Conservation (phyloP, 2,329 filamentous ascomycete genomes). For the Penicillium sp. region DNA sequence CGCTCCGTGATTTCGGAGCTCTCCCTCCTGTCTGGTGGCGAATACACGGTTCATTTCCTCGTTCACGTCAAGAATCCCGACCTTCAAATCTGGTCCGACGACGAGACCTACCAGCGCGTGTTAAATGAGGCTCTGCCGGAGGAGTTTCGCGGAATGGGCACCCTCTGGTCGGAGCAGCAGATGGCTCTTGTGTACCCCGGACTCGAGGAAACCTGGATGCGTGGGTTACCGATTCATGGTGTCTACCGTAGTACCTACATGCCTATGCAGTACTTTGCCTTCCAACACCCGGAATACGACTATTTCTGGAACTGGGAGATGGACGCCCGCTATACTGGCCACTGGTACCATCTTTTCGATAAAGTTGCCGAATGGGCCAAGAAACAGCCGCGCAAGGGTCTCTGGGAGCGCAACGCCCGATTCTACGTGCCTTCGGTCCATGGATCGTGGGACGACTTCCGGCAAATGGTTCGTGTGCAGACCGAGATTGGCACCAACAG, state of each 20-base stretch:
- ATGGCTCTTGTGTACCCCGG: slow-evolving; percentile 88
- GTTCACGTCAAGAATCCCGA: slow-evolving; percentile 78
- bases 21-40: slow-evolving; percentile 68
- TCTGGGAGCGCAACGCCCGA: slow-evolving; percentile 74
- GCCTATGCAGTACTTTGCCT: slow-evolving; percentile 89
- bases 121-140: slow-evolving; percentile 65
- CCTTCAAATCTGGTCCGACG: slow-evolving; percentile 74
- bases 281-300: slow-evolving; percentile 72
- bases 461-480: slow-evolving; percentile 69
- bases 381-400: slow-evolving; percentile 68
- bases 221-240: slow-evolving; percentile 74
- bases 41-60: slow-evolving; percentile 77
- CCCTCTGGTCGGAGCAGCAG: slow-evolving; percentile 88
- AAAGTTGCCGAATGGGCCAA: slow-evolving; percentile 65
- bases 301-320: slow-evolving; percentile 87
- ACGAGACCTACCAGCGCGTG: slow-evolving; percentile 65
- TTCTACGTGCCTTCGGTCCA: slow-evolving; percentile 75
- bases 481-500: slow-evolving; percentile 63
- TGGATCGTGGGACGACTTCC: slow-evolving; percentile 74
- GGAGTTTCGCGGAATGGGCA: slow-evolving; percentile 84
- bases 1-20: slow-evolving; percentile 76
- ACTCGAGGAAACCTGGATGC: slow-evolving; percentile 69
- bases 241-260: slow-evolving; percentile 90
- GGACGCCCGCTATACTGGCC: slow-evolving; percentile 71
- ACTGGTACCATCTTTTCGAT: slow-evolving; percentile 74